Base-by-base conservation (phyloP, 2,329 filamentous ascomycete genomes). In the Phialophora chinensis region DNA sequence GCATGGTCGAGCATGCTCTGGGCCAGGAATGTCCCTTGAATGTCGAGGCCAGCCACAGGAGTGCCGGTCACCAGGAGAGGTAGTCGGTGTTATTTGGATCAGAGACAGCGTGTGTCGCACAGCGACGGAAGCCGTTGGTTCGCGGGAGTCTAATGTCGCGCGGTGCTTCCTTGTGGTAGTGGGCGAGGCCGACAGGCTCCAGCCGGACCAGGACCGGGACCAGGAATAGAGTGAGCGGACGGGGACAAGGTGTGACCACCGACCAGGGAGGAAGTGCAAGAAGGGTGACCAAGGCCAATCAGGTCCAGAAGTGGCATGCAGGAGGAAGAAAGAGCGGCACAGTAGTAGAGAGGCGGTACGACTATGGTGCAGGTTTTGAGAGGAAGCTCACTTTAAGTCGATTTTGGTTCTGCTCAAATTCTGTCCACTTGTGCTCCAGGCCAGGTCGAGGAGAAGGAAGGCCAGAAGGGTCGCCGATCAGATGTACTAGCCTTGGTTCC, bases 1-100 rank as follows among this genome's bases (percentile, higher is more conserved):
- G 69, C 69, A 67, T 67, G 52, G 25, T 71, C 69, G 53, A 66
- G 44, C 50, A 57, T 53, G 31, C 58, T 69, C 64, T 53, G 49
- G 49, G 20, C 59, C 54, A 69, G 65, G 59, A 69, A 65, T 59
- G 58, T 58, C 60, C 60, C 66, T 56, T 62, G 58, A 60, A 54
- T 23, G 60, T 50, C 57, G 42, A 66, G 64, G 47, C 63, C 66
- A 66, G 62, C 63, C 66, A 68, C 60, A 47, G 54, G 59, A 63
- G 54, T 55, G 53, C 59, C 57, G 14, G 62, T 55, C 54, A 52
- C 59, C 54, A 64, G 62, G 52, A 59, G 47, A 58, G 60, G 58
- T 50, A 63, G 66, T 25, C 47, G 59, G 35, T 49, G 54, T 42
- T 66, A 66, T 66, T 62, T 62, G 60, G 63, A 50, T 65, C 63